phyloP scores from a whole-genome alignment of 108 stramenopile species.

The Skeletonema costatum region DNA sequence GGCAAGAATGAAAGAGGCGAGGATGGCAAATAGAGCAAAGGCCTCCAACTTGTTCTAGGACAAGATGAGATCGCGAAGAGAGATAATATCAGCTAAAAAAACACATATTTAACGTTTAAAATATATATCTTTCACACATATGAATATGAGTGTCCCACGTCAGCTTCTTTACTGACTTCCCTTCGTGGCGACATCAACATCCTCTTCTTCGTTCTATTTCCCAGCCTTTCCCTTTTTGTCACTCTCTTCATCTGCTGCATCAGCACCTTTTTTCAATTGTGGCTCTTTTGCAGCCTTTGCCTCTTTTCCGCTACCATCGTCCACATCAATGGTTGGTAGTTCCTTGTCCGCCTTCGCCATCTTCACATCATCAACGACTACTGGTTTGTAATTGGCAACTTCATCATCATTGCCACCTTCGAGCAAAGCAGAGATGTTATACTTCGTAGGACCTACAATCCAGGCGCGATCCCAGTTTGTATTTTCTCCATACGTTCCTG shows the following conservation, averaged over 20 bases:
- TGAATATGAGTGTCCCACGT: background rate
- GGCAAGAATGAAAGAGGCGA: constrained; percentile 63
- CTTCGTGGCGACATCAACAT: background rate
- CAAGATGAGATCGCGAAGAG: background rate
- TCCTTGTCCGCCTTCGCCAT: background rate
- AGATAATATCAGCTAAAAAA: background rate
- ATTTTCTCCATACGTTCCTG: constrained; percentile 29
- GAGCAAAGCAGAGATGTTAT: constrained; percentile 38
- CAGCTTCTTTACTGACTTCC: background rate
- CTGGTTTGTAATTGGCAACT: background rate
- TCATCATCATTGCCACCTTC: constrained; percentile 21
- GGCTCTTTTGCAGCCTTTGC: background rate
- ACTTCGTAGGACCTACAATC: constrained; percentile 18
- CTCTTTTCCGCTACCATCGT: background rate
- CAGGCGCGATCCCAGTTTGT: constrained; percentile 28
- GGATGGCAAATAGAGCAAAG: constrained; percentile 59
- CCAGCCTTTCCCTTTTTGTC: background rate
- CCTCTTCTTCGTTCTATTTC: background rate
- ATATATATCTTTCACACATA: background rate
- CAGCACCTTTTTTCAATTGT: background rate
- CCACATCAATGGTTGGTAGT: background rate
- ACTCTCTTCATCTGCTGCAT: background rate
- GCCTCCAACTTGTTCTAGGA: background rate
- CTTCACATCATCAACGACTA: background rate
- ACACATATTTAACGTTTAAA: background rate